phyloP scores from a whole-genome alignment of 768 basidiomycete genomes.

The Dictyophora rubrovolvata region DNA sequence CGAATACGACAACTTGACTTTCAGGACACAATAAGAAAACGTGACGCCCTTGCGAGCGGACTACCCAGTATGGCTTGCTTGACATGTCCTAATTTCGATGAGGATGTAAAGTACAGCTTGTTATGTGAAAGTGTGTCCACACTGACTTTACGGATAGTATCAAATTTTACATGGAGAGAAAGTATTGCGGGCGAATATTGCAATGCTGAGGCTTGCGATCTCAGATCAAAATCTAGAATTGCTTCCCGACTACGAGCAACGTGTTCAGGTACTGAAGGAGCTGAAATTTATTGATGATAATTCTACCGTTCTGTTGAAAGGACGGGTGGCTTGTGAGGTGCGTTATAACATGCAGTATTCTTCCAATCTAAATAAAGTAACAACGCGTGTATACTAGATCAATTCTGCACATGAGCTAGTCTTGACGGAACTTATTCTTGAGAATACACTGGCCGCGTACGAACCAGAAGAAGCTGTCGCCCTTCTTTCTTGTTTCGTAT shows the following conservation, averaged over 20 bases:
- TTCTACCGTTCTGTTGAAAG: constrained; percentile 90
- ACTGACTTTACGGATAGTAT: constrained; percentile 44
- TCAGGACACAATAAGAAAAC: constrained; percentile 63
- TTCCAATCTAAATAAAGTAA: background rate
- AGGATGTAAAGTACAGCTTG: constrained; percentile 51
- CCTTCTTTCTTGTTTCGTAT: constrained; percentile 90
- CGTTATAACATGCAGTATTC: constrained; percentile 1
- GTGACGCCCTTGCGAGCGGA: constrained; percentile 39
- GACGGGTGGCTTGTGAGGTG: constrained; percentile 97
- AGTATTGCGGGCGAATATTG: constrained; percentile 62
- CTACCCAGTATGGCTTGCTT: constrained; percentile 40
- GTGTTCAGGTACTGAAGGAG: constrained; percentile 82
- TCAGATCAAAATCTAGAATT: constrained; percentile 97
- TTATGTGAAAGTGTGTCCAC: background rate
- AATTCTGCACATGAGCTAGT: constrained; percentile 97
- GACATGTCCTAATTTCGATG: constrained; percentile 55
- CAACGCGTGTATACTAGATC: constrained; percentile 54
- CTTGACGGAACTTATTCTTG: constrained; percentile 91
- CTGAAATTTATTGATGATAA: constrained; percentile 93
- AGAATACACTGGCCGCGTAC: constrained; percentile 84
- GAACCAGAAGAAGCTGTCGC: constrained; percentile 96
- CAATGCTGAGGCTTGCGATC: constrained; percentile 68
- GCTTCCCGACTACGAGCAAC: constrained; percentile 93
- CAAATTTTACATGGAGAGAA: constrained; percentile 63
- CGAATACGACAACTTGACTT: constrained; percentile 82